Evolutionary conservation across 305 asterid species (phyloP), one percentile per base, ranked within the genome.

Genomic region (Lippia alba): DNA sequence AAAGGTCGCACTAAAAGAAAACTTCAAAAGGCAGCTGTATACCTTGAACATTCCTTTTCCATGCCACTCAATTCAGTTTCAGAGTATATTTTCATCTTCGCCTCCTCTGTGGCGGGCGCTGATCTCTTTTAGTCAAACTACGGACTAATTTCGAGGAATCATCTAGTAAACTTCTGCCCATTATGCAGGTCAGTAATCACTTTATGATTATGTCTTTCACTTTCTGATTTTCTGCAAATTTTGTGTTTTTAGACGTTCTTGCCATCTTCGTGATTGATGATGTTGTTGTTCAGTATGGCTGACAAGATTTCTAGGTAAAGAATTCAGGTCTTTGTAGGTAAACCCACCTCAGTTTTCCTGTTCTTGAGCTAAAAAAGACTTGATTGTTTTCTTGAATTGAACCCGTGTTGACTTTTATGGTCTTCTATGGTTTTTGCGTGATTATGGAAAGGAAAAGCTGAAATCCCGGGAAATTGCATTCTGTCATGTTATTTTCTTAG

Each of bases 331-430:
- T 30, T 51, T 6, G 61, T 50, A 12, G 33, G 59, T 3, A 12
- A 46, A 54, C 61, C 67, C 68, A 55, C 69, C 59, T 74, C 74
- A 68, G 74, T 64, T 73, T 78, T 78, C 75, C 48, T 66, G 16
- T 66, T 66, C 61, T 61, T 30, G n/a, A 36, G 61, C 51, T 62
- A 18, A 18, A 12, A 58, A 39, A 1, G 9, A 20, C 6, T 34
- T 62, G 14, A 16, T 78, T 46, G 16, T 51, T 5, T 48, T 44
- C 49, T 3, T 44, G 12, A 6, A 44, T 44, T 61, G 64, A 58
- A 68, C 65, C 32, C 5, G 4, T 14, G 64, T 71, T 64, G 64
- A 65, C 64, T 30, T 61, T 56, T 70, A 70, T 66, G 80, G 80
- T 74, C 64, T 30, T 61, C 48, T 70, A 74, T 66, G 80, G 80